Evolutionary conservation across 2,329 filamentous ascomycete species (phyloP).

Genomic region (Aaosphaeria pasadenensis): DNA sequence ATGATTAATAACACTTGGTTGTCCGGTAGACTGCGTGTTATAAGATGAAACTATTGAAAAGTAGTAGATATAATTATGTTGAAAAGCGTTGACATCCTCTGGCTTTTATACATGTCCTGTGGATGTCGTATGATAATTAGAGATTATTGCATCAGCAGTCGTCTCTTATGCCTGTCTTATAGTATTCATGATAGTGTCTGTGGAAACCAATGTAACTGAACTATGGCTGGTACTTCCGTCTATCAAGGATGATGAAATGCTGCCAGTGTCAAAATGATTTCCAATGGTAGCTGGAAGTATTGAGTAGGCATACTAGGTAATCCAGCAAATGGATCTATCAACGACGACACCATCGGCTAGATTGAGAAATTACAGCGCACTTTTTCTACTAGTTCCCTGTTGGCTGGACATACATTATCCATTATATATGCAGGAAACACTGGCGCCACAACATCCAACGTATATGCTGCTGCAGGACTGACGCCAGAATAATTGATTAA

Average conservation of each 20-base stretch:
- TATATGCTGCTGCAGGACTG: conserved; percentile 59
- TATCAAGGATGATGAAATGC: conserved; percentile 64
- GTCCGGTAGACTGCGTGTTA: no score
- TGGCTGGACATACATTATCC: conserved; percentile 68
- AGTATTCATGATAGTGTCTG: conserved; percentile 64
- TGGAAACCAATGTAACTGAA: conserved; percentile 59
- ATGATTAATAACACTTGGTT: no score
- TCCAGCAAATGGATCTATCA: conserved; percentile 65
- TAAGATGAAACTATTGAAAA: no score
- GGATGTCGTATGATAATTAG: no score
- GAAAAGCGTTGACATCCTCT: no score
- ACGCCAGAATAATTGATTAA: not conserved
- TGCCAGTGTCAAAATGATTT: conserved; percentile 65
- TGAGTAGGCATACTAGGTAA: conserved; percentile 62
- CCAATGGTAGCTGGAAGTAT: conserved; percentile 64
- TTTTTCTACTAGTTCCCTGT: conserved; percentile 69
- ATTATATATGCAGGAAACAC: conserved; percentile 72
- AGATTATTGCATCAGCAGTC: no score
- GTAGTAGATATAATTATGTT: no score
- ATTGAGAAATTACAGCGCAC: conserved; percentile 71
- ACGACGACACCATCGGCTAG: conserved; percentile 70
- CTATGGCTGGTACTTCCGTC: conserved; percentile 63
- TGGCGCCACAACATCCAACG: conserved; percentile 69
- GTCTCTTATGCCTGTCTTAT: conserved; percentile 65
- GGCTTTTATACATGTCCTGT: no score